Base-by-base conservation (phyloP, 345 rosid genomes). In the Toxicodendron radicans region DNA sequence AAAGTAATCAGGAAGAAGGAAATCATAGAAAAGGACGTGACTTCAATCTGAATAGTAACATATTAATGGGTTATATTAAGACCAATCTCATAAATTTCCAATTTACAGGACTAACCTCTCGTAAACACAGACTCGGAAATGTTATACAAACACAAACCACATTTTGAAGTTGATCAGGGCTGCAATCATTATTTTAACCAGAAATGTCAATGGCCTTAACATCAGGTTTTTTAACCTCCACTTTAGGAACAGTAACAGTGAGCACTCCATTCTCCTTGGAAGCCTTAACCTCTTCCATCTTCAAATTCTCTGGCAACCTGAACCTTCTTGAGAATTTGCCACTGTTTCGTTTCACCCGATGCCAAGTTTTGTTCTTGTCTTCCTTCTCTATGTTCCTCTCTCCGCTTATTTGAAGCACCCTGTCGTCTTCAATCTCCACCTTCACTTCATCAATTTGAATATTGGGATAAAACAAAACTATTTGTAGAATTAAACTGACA, bases 331-430 rank as follows among this genome's bases (percentile, higher is more conserved):
- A 14, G 27, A 69, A 76, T 58, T 35, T 51, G 8, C 79, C 79
- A 13, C 58, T 35, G 18, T 57, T 60, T 0, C 74, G 61, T 27
- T 76, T 74, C 3, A 76, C 56, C 1, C 70, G 43, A 3, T 75
- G 79, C 70, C 79, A 75, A 0, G 45, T 69, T 48, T 69, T 69
- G 32, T 27, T 62, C 58, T 53, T 70, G 46, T 70, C 79, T 27
- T 69, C 79, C 56, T 69, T 69, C 58, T 76, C 74, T 0, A 52
- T 4, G 0, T 43, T 59, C 68, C 70, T 69, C 74, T 76, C 79
- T 4, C 79, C 74, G 18, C 79, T 69, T 0, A 75, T 69, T 21
- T 61, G 79, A 2, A 75, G 63, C 21, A 75, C 74, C 46, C 73
- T 24, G 21, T 18, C 64, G 2, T 66, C 78, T 41, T 66, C 72